Percentiles rank a stretch among this genome's conserved stretches.
Conservation (phyloP, 139 green algal genomes). For the Diplosphaera chodatii region DNA sequence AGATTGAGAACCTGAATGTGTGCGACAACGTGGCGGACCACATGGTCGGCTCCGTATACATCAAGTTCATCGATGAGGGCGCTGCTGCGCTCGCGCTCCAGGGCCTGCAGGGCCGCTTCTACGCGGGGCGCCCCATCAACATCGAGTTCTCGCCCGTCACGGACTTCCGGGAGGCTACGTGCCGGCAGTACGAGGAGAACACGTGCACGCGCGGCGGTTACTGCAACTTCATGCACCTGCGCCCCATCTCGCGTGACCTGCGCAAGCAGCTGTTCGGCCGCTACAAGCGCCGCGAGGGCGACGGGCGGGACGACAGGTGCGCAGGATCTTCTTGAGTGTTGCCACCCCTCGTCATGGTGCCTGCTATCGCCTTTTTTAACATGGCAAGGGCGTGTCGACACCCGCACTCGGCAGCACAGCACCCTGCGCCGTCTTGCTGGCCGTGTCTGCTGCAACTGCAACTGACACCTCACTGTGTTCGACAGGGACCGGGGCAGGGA, state of each 20-base stretch:
- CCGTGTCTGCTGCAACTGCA: no score
- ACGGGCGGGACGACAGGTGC: conserved; percentile 1
- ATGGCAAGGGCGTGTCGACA: no score
- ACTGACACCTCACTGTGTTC: no score
- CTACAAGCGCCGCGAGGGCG: conserved; percentile 51
- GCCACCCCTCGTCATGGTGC: no score
- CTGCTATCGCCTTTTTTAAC: no score
- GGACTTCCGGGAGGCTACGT: conserved; percentile 95
- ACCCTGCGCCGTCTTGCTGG: no score
- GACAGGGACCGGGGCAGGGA: conserved; percentile 20
- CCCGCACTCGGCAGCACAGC: no score
- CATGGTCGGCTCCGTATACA: conserved; percentile 94
- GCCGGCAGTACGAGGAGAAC: conserved; percentile 97
- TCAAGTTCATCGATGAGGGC: conserved; percentile 92
- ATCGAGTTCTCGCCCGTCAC: conserved; percentile 96
- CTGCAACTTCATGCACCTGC: conserved; percentile 99
- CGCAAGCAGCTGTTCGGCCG: conserved; percentile 77
- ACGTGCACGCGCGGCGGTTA: conserved; percentile 94
- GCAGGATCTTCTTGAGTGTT: no score
- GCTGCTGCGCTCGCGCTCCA: conserved; percentile 59
- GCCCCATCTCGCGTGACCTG: conserved; percentile 75
- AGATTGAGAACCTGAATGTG: conserved; percentile 95
- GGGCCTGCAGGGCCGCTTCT: conserved; percentile 70
- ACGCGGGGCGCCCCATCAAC: conserved; percentile 82
- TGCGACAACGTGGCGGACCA: conserved; percentile 98